Conservation (phyloP, 2,329 filamentous ascomycete species). For the Ophiostoma fasciatum region DNA sequence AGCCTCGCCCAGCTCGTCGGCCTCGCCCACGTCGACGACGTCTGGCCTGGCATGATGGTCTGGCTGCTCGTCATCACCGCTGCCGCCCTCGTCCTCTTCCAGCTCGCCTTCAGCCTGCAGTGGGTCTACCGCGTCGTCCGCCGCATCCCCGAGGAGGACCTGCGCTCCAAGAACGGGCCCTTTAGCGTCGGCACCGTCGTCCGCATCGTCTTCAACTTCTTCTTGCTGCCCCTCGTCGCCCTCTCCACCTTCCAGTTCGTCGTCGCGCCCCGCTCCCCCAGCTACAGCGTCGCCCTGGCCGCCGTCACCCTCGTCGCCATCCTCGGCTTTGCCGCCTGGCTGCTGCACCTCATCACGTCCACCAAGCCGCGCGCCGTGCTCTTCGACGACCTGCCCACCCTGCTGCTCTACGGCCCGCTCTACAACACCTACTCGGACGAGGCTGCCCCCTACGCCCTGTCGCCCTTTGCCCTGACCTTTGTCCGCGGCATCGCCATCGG, state of each 20-base stretch:
- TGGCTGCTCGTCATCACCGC: constrained; percentile 72
- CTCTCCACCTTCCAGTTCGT: constrained; percentile 87
- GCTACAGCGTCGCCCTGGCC: constrained; percentile 59
- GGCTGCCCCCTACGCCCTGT: constrained; percentile 75
- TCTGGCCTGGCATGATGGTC: constrained; percentile 89
- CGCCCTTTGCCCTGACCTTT: constrained; percentile 73
- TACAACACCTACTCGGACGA: constrained; percentile 98
- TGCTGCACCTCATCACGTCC: constrained; percentile 64
- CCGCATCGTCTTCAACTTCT: constrained; percentile 83
- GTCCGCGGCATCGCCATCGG: constrained; percentile 82
- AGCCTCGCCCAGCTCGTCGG: constrained; percentile 69
- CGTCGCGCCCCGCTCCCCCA: constrained; percentile 50
- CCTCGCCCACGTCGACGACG: constrained; percentile 58
- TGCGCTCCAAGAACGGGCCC: constrained; percentile 80
- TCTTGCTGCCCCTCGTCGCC: constrained; percentile 73
- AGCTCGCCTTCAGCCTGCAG: constrained; percentile 60
- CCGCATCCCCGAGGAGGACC: constrained; percentile 66
- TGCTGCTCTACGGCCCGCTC: constrained; percentile 78
- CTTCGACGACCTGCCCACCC: constrained; percentile 84
- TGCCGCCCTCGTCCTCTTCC: constrained; percentile 51
- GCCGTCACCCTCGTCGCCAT: constrained; percentile 60
- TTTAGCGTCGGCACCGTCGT: constrained; percentile 70
- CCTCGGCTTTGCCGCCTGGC: constrained; percentile 60
- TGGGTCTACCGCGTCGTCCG: constrained; percentile 62
- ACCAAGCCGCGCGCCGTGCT: constrained; percentile 74